Conservation (phyloP, 192 early-diverging fungal species). For the Rhizophagus clarus region DNA sequence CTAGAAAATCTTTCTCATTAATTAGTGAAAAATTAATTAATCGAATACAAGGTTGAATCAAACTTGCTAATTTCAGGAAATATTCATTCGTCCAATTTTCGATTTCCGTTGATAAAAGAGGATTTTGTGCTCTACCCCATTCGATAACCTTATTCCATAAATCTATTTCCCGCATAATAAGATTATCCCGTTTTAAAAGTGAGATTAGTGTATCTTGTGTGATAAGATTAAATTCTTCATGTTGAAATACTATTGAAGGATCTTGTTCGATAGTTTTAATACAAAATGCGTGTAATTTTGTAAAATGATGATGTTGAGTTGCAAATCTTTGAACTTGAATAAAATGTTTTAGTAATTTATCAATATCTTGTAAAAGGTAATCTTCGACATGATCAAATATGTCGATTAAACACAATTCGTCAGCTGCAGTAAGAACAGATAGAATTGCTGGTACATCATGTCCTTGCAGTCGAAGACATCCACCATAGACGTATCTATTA, state of each 20-base stretch:
- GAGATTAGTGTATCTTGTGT: not conserved
- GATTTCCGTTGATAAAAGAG: not conserved
- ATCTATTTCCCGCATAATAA: not conserved
- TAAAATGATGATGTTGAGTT: not conserved
- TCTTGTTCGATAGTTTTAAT: not conserved
- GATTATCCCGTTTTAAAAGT: not conserved
- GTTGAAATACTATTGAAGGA: not conserved
- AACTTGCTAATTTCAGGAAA: not conserved
- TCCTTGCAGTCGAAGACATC: not conserved
- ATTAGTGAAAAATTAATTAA: not conserved
- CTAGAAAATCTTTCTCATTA: not conserved
- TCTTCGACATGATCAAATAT: not conserved
- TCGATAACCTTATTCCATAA: not conserved
- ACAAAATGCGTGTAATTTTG: conserved; percentile 1
- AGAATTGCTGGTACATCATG: not conserved
- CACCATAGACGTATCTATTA: conserved; percentile 1
- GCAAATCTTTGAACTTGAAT: not conserved
- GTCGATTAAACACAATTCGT: not conserved
- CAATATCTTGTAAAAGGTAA: not conserved
- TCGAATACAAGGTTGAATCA: not conserved
- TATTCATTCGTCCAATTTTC: not conserved
- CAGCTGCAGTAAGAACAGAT: not conserved
- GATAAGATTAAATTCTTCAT: not conserved
- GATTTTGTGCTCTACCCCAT: conserved; percentile 7
- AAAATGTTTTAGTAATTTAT: not conserved